Evolutionary conservation across 2,329 filamentous ascomycete species (phyloP), one percentile per base, ranked within the genome.

Genomic region (Colletotrichum costaricense): DNA sequence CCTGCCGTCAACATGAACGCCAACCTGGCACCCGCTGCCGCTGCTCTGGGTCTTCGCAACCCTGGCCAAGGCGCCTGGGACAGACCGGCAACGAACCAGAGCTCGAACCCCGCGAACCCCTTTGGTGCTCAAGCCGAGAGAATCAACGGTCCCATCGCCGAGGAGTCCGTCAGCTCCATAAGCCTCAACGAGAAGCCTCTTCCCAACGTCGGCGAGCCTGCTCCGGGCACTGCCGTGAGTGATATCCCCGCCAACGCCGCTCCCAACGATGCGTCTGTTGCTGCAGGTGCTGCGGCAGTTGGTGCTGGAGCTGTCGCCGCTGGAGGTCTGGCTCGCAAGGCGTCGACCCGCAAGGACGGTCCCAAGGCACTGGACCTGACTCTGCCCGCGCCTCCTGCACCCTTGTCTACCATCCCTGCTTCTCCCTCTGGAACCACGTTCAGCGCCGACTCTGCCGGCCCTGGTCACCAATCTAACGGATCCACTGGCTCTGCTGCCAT

Each of bases 341-440:
- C 88, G 24, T 92, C 90, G 1, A 88, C 87, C 69, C 88, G 89
- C 77, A 88, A 87, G 74, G 85, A 88, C 71, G 84, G 82, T 19
- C 86, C 87, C 24, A 84, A 84, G 70, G 83, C 86, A 4, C 81
- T 90, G 30, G 89, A 92, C 76, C 83, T 93, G 73, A 91, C 89
- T 8, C 81, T 87, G 52, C 81, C 81, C 26, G 78, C 75, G 64
- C 80, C 77, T 74, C 46, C 62, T n/a, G 55, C 60, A 8, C 80
- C 77, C 75, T 80, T 81, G 24, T 78, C 78, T 12, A 73, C 81
- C 12, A 79, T 84, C 11, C 88, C 88, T 19, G 84, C 89, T 19
- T 93, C 90, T 80, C 91, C 92, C 38, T 85, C 89, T 8, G 90
- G 87, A 75, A 92, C 91, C 24, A 90, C 93, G 74, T 91, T 89